Percentiles rank a stretch among this genome's conserved stretches.
Conservation (phyloP, 73 alveolate genomes). For the Paramecium caudatum region DNA sequence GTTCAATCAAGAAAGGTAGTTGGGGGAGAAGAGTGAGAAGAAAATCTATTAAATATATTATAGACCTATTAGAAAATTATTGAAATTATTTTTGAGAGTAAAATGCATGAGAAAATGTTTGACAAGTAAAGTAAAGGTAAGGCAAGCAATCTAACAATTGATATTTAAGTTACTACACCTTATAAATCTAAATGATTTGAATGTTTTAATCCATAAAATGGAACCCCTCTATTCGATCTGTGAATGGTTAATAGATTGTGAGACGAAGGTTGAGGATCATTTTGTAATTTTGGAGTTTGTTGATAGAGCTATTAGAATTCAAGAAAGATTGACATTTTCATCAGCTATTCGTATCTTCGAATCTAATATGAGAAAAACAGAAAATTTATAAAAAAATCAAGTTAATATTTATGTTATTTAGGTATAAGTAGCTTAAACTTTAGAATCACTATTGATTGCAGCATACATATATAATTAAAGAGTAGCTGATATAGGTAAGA, state of each 20-base stretch:
- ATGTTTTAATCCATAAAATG: constrained; percentile 39
- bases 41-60: constrained; percentile 15
- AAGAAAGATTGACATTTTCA: neutral
- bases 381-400: neutral
- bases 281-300: constrained; percentile 18
- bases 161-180: neutral
- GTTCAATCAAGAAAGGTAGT: constrained; percentile 10
- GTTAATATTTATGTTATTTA: neutral
- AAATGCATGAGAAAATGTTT: constrained; percentile 11
- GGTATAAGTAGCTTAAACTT: neutral
- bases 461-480: constrained; percentile 26
- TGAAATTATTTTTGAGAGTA: neutral
- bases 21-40: constrained; percentile 19
- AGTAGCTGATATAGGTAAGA: neutral
- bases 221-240: constrained; percentile 26
- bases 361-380: neutral
- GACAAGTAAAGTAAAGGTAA: constrained; percentile 11
- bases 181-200: constrained; percentile 26
- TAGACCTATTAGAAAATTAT: constrained; percentile 17
- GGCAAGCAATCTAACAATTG: neutral
- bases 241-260: neutral
- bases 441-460: neutral
- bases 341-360: constrained; percentile 1
- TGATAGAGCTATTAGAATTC: constrained; percentile 12
- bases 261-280: neutral